Evolutionary conservation across 2,329 filamentous ascomycete genomes (phyloP).

Genomic region (Colletotrichum gloeosporioides): DNA sequence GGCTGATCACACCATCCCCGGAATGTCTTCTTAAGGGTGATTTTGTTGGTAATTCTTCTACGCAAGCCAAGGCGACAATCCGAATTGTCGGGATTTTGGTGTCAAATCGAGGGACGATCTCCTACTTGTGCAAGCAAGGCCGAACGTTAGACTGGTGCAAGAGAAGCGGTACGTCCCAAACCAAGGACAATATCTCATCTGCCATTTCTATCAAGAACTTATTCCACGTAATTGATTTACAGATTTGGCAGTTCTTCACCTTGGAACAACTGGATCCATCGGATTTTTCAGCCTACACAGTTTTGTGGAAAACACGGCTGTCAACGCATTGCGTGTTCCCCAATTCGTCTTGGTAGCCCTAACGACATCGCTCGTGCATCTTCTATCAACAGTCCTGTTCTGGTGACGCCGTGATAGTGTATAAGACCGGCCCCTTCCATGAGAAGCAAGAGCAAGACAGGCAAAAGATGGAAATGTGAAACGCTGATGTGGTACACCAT

Average conservation of each 20-base stretch:
- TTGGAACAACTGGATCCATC: neutral
- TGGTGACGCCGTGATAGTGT: neutral
- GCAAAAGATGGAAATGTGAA: neutral
- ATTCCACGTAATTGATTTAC: neutral
- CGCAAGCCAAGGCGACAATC: neutral
- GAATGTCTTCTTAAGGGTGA: neutral
- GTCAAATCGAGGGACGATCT: neutral
- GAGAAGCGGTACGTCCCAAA: rapidly evolving
- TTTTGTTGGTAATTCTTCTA: neutral
- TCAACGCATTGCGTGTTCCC: neutral
- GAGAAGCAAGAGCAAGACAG: neutral
- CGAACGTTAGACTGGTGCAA: neutral
- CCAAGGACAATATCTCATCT: neutral
- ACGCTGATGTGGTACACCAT: too few species aligned
- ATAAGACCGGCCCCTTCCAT: neutral
- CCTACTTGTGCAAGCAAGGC: neutral
- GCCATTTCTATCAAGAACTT: neutral
- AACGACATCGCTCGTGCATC: neutral
- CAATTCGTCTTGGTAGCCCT: neutral
- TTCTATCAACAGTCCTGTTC: neutral
- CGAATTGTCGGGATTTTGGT: neutral
- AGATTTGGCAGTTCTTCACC: neutral
- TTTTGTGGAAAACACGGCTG: neutral
- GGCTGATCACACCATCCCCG: neutral
- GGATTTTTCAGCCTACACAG: neutral